These are phyloP conservation scores for Rhynchospora breviuscula DNA, from an alignment of 176 grass and related monocot genomes.

Conservation along the genomic window DNA sequence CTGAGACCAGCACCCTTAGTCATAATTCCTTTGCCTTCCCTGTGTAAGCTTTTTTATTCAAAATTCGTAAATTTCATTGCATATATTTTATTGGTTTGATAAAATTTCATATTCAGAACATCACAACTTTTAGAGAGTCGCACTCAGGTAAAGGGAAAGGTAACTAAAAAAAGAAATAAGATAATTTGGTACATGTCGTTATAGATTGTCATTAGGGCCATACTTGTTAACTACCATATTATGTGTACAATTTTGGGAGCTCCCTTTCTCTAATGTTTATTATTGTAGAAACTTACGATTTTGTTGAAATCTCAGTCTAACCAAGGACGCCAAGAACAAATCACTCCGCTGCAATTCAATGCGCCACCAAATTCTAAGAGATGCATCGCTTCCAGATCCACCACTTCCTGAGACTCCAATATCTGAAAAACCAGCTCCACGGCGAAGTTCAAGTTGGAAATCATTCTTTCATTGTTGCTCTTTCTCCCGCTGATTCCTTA, in stretches of 20 bases:
- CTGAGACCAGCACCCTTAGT: conserved; percentile 22
- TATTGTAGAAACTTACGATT: background rate
- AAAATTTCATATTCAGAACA: background rate
- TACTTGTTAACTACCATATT: background rate
- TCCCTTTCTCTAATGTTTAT: background rate
- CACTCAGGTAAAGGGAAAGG: background rate
- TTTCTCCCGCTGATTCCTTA: conserved; percentile 14
- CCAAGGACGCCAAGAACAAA: background rate
- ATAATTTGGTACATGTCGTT: background rate
- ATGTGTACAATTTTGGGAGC: background rate
- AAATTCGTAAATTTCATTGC: background rate
- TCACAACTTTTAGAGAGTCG: background rate
- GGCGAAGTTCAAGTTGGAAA: conserved; percentile 1
- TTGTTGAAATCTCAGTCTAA: background rate
- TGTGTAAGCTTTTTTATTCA: conserved; percentile 49
- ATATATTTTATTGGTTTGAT: background rate
- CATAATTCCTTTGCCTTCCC: conserved; percentile 59
- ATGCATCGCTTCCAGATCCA: background rate
- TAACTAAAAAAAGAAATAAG: background rate
- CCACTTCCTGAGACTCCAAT: conserved; percentile 15
- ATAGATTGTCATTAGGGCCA: background rate
- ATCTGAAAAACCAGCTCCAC: background rate
- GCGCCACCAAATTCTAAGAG: conserved; percentile 9
- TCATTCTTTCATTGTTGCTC: conserved; percentile 17
- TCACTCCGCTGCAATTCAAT: background rate